phyloP scores from a whole-genome alignment of 2,329 filamentous ascomycete species.

The Chaetomiaceae sp. region DNA sequence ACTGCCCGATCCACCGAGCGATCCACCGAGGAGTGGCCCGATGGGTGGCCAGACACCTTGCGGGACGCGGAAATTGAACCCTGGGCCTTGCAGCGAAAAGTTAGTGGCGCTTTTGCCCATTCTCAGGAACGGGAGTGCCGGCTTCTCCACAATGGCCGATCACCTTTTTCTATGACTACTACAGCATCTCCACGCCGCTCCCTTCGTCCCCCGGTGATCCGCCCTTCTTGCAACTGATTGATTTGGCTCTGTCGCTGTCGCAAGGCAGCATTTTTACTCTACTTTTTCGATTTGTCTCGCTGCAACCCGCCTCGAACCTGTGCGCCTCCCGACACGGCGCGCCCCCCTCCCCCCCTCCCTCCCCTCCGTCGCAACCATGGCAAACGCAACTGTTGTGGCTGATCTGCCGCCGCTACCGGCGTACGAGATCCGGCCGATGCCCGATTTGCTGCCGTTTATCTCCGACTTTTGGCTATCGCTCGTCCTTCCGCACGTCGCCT shows the following conservation, averaged over 20 bases:
- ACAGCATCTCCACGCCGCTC: constrained; percentile 6
- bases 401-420: constrained; percentile 78
- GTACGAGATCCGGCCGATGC: constrained; percentile 68
- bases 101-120: neutral
- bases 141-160: constrained; percentile 9
- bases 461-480: constrained; percentile 78
- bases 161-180: constrained; percentile 6
- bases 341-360: neutral
- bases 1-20: neutral
- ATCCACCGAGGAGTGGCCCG: constrained; percentile 1
- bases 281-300: neutral
- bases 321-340: no score
- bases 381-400: constrained; percentile 51
- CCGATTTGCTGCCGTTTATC: constrained; percentile 70
- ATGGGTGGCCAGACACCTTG: constrained; percentile 10
- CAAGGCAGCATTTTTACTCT: constrained; percentile 3
- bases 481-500: constrained; percentile 72
- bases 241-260: constrained; percentile 7
- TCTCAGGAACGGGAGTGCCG: neutral
- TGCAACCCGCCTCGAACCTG: no score
- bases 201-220: constrained; percentile 1
- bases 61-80: constrained; percentile 11
- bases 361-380: constrained; percentile 32
- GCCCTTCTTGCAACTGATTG: neutral
- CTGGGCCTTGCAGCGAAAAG: constrained; percentile 5